Evolutionary conservation across 2,329 filamentous ascomycete genomes (phyloP).

Genomic region (Byssoonygena ceratinophila): DNA sequence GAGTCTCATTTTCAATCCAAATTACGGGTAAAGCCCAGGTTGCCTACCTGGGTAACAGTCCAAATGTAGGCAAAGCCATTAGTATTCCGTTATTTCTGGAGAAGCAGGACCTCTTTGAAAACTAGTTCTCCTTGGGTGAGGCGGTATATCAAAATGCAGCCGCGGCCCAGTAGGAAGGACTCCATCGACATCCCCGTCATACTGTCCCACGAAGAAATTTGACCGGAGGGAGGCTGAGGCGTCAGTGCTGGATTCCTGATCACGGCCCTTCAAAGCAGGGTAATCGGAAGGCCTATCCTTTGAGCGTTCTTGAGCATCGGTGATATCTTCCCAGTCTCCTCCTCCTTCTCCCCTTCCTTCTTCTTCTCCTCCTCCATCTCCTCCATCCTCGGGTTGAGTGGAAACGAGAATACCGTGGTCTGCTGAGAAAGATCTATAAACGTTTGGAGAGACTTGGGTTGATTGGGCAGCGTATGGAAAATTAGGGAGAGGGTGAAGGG

Average conservation of each 20-base stretch:
- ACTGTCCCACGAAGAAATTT: constrained; percentile 7
- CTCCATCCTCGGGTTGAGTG: background rate
- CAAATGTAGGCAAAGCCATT: background rate
- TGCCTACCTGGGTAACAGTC: background rate
- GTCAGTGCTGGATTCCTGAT: background rate
- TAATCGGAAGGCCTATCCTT: background rate
- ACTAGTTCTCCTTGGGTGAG: constrained; percentile 5
- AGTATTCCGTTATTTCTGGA: background rate
- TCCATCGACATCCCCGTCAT: constrained; percentile 9
- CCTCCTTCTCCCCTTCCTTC: too few relatives aligned
- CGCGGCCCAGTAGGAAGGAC: constrained; percentile 6
- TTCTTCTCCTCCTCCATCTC: too few relatives aligned
- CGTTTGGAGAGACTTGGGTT: background rate
- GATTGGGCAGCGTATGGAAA: background rate
- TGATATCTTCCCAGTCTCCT: constrained; percentile 10
- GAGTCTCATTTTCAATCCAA: background rate
- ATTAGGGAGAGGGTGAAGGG: background rate
- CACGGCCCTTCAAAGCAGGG: background rate
- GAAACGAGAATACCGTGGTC: background rate
- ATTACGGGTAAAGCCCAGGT: background rate
- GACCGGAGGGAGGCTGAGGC: background rate
- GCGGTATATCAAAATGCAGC: constrained; percentile 8
- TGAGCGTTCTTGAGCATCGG: background rate
- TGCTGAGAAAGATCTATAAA: background rate
- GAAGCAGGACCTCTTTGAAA: background rate